phyloP scores from a whole-genome alignment of 73 alveolate genomes.

The Uronychia setigera region DNA sequence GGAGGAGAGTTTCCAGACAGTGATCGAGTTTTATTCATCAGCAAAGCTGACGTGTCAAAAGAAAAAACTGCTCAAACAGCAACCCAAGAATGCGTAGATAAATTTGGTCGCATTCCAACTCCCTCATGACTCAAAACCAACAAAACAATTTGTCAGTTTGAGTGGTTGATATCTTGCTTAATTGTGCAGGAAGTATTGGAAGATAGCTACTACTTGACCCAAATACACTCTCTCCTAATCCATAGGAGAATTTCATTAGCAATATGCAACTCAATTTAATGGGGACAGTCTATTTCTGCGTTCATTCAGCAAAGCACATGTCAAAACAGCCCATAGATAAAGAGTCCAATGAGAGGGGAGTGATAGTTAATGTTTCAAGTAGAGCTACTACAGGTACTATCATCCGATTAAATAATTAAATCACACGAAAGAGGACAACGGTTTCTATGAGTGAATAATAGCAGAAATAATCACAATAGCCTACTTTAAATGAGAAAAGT shows the following conservation, averaged over 20 bases:
- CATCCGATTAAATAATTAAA: slow-evolving; percentile 84
- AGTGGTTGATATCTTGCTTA: slow-evolving; percentile 77
- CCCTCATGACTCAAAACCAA: too few species aligned
- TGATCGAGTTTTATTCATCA: slow-evolving; percentile 41
- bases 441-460: too few species aligned
- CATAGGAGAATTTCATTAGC: too few species aligned
- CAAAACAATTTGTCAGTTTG: too few species aligned
- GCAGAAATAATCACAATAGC: too few species aligned
- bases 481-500: too few species aligned
- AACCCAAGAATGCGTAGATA: slow-evolving; percentile 58
- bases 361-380: slow-evolving; percentile 82
- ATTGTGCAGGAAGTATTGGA: slow-evolving; percentile 91
- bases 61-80: slow-evolving; percentile 66
- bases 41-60: slow-evolving; percentile 73
- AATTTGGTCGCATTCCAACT: slow-evolving; percentile 74
- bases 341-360: slow-evolving; percentile 82
- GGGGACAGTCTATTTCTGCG: slow-evolving; percentile 85
- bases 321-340: slow-evolving; percentile 57
- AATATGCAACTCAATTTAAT: slow-evolving; percentile 75
- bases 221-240: too few species aligned
- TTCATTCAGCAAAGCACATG: slow-evolving; percentile 79
- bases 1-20: slow-evolving; percentile 49
- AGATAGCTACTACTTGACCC: background rate
- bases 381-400: slow-evolving; percentile 89
- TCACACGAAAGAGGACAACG: too few species aligned